Conservation (phyloP, 2,329 filamentous ascomycete genomes). For the Ceratocystis smalleyi region DNA sequence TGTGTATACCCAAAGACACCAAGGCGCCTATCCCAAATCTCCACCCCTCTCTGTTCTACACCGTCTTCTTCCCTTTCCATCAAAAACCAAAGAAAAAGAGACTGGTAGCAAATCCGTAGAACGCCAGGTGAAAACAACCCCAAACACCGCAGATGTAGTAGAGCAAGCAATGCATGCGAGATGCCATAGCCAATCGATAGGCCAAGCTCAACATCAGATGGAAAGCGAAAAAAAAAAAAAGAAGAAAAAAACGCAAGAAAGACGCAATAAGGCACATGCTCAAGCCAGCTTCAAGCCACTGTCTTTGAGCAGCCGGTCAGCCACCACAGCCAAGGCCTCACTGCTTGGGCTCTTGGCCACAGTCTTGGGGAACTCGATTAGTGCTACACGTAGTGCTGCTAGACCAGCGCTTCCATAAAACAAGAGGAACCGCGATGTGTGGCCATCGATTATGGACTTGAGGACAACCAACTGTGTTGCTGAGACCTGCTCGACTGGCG, state of each 20-base stretch:
- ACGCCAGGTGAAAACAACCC: slow-evolving; percentile 5
- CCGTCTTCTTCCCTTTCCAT: neutral
- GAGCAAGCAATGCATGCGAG: slow-evolving; percentile 6
- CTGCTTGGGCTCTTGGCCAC: slow-evolving; percentile 35
- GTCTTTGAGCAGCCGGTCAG: slow-evolving; percentile 36
- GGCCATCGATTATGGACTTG: slow-evolving; percentile 55
- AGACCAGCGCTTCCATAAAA: slow-evolving; percentile 68
- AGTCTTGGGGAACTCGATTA: slow-evolving; percentile 56
- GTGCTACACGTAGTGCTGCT: slow-evolving; percentile 52
- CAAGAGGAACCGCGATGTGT: slow-evolving; percentile 57
- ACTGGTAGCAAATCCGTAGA: neutral
- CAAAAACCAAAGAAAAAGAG: neutral
- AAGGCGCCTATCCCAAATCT: neutral
- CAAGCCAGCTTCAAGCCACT: slow-evolving; percentile 33
- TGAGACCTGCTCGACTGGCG: slow-evolving; percentile 50
- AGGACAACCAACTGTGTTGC: slow-evolving; percentile 59
- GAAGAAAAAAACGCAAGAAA: slow-evolving; percentile 5
- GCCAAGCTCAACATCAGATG: neutral
- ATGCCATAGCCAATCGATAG: neutral
- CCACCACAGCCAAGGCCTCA: slow-evolving; percentile 37
- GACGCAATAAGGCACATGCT: neutral
- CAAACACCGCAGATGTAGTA: slow-evolving; percentile 10
- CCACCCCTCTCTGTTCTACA: neutral
- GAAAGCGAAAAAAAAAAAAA: slow-evolving; percentile 3
- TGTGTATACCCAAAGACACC: neutral